phyloP scores from a whole-genome alignment of 148 eudicot species.

The Arctostaphylos glauca region DNA sequence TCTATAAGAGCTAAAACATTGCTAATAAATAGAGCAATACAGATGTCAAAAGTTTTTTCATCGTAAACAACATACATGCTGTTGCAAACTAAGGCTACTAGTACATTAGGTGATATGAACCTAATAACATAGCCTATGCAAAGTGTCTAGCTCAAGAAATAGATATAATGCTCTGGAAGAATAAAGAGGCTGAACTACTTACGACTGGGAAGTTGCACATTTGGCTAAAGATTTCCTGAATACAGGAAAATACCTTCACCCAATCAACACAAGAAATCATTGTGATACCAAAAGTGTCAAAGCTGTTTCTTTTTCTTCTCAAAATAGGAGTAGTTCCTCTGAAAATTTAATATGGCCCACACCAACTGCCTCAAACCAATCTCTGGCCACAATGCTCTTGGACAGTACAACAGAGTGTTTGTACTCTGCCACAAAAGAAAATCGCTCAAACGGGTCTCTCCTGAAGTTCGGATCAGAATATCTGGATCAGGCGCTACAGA shows the following conservation, averaged over 20 bases:
- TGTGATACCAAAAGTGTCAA: neutral
- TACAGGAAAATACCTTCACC: neutral
- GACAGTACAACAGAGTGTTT: conserved; percentile 24
- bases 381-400: conserved; percentile 40
- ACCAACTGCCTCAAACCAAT: conserved; percentile 40
- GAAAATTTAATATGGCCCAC: conserved; percentile 33
- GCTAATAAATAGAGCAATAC: neutral
- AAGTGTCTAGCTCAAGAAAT: neutral
- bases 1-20: neutral
- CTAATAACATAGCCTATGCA: neutral
- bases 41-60: neutral
- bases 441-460: conserved; percentile 37
- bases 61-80: neutral
- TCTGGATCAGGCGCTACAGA: conserved; percentile 37
- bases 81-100: neutral
- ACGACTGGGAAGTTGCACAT: neutral
- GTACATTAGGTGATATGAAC: neutral
- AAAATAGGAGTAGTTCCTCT: conserved; percentile 30
- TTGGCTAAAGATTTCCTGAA: neutral
- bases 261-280: neutral
- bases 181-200: neutral
- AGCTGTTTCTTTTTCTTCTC: conserved; percentile 27
- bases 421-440: conserved; percentile 37
- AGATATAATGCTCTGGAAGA: neutral
- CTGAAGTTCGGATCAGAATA: conserved; percentile 36